Evolutionary conservation across 148 eudicot genomes (phyloP), one percentile per base, ranked within the genome.

Genomic region (Gaultheria prostrata): DNA sequence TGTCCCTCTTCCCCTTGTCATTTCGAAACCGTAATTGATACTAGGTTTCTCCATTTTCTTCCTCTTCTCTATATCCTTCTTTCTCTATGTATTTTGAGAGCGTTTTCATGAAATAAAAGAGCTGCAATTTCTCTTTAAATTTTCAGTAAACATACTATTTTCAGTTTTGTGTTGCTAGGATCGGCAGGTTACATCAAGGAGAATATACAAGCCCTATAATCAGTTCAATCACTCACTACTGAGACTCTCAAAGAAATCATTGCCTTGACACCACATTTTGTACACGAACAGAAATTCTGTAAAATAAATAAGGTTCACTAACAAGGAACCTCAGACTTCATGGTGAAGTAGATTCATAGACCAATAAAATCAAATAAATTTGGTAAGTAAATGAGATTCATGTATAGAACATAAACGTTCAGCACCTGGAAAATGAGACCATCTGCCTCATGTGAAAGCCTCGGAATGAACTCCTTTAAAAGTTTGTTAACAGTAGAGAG

Each of bases 351-450:
- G 43, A 48, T 50, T 79, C 11, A 57, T 72, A 65, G 83, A 83
- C 46, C 57, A 75, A 67, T 11, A 48, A 69, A 45, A 21, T 24
- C 26, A 21, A 45, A 51, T 3, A 50, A 7, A 57, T 20, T 30
- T 53, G 15, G 28, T 46, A 46, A 24, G 79, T 21, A 45, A 24
- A 11, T 13, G 56, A 4, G 56, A 67, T 67, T 30, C 39, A 30
- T 30, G 18, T 26, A 35, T 28, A 13, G 18, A 45, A 6, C 35
- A 65, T 8, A 45, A 20, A 80, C 7, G 20, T 1, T 28, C 74
- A 56, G 86, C 81, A 95, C 99, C 99, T 97, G 99, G 89, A 97
- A 97, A 84, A 97, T 92, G 85, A 97, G 99, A 84, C 99, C 99
- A 89, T 97, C 99, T 57, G 98, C 93, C 1, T 84, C 96, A 89